Conservation (phyloP, 1,139 yeast species). For the Blastobotrys buckinghamii region DNA sequence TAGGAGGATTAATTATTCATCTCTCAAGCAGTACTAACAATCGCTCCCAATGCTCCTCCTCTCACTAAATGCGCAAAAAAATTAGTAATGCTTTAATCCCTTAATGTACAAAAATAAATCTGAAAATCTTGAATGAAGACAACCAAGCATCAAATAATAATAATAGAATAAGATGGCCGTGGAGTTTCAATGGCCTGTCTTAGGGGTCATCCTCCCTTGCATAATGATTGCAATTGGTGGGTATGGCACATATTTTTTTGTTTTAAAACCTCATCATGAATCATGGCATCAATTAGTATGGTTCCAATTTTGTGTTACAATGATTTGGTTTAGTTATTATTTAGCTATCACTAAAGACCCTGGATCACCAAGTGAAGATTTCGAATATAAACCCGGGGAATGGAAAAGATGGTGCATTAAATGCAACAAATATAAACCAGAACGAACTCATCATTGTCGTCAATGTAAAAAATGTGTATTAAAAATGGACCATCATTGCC, state of each 20-base stretch:
- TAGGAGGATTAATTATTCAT: too few relatives aligned
- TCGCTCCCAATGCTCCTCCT: too few relatives aligned
- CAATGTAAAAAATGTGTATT: constrained; percentile 50
- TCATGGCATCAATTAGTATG: constrained; percentile 38
- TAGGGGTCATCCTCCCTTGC: constrained; percentile 47
- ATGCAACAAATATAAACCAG: constrained; percentile 64
- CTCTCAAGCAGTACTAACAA: too few relatives aligned
- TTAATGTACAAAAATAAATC: background rate
- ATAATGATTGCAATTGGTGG: constrained; percentile 56
- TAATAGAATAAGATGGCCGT: constrained; percentile 19
- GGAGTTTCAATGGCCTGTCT: constrained; percentile 29
- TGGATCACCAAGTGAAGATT: constrained; percentile 49
- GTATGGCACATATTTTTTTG: constrained; percentile 55
- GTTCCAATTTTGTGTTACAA: constrained; percentile 45
- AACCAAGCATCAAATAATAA: background rate
- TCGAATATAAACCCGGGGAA: constrained; percentile 35
- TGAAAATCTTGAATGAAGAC: background rate
- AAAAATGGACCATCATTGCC: constrained; percentile 83
- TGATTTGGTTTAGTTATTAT: constrained; percentile 68
- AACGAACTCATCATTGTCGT: constrained; percentile 74
- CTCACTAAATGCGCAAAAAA: too few relatives aligned
- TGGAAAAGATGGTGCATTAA: constrained; percentile 63
- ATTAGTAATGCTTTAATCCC: too few relatives aligned
- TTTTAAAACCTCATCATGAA: constrained; percentile 43
- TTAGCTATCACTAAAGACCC: constrained; percentile 55